Base-by-base conservation (phyloP, 805 yeast genomes). In the Wickerhamiella australiensis region DNA sequence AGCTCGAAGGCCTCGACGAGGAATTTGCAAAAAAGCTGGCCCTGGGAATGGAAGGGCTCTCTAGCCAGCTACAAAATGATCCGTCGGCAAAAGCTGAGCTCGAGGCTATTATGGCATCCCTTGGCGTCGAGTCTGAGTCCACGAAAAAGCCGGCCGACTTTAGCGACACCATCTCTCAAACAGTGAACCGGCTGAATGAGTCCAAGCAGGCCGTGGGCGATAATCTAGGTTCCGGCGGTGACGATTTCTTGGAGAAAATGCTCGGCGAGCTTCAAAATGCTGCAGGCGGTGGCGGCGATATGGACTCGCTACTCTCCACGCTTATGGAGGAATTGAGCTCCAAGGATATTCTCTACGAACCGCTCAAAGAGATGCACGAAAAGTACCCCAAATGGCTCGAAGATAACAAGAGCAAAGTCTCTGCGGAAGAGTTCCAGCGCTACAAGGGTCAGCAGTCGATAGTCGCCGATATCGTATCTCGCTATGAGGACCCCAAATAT, bases 311-410 rank as follows among this genome's bases (percentile, higher is more conserved):
- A 44, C 66, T 85, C 53, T 74, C 72, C 17, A 85, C 83, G 33
- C 79, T 90, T 78, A 70, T 90, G 58, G 80, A 78, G 54, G 90
- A 87, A 61, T 73, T 90, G 62, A 77, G 92, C 6, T 78, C 92
- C 4, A 90, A 87, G 60, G 88, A 81, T 51, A 83, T 88, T 18
- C 71, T 90, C 35, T 88, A 85, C 61, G 94, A 82, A 57, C 96
- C 97, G 2, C 73, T 90, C 66, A 82, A 80, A 59, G 95, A 86
- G 53, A 72, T 88, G 62, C 77, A 80, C 55, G 66, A 69, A 11
- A 85, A 84, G 60, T 85, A 79, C 62, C 84, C 86, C 2, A 73
- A 64, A 23, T 90, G 85, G 80, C 70, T 90, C 53, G 65, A 67
- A 42, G 75, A 74, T 44, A 73, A 82, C 54, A 68, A 69, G 47